Evolutionary conservation across 2,329 filamentous ascomycete species (phyloP).

Genomic region (Monilinia polystroma): DNA sequence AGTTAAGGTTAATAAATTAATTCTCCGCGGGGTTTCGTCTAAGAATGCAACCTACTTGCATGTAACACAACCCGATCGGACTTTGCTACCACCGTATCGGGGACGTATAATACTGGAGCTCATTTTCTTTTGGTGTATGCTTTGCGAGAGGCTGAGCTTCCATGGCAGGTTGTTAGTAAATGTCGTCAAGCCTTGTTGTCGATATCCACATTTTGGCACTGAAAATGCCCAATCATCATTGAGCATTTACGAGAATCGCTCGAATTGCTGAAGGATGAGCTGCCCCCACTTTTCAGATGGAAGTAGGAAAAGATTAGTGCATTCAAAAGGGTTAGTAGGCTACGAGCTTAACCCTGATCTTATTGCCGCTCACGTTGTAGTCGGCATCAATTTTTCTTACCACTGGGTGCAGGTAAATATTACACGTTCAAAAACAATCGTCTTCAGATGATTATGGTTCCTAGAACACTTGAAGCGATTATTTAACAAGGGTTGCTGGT

Average conservation of each 20-base stretch:
- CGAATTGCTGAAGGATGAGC: not conserved
- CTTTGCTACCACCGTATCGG: conserved; percentile 18
- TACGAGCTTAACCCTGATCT: not conserved
- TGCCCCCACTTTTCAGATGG: not conserved
- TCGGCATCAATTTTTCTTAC: not conserved
- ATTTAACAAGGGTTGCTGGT: not conserved
- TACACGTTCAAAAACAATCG: too few relatives aligned
- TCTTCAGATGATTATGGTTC: not conserved
- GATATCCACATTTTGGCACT: not conserved
- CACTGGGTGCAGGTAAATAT: too few relatives aligned
- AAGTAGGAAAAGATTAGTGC: not conserved
- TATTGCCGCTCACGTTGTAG: not conserved
- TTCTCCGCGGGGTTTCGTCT: not conserved
- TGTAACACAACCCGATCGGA: conserved; percentile 23
- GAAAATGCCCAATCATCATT: conserved; percentile 5
- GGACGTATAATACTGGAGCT: conserved; percentile 6
- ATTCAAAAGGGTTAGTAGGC: not conserved
- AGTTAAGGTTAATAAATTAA: conserved; percentile 8
- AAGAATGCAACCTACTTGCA: conserved; percentile 23
- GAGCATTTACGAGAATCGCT: not conserved
- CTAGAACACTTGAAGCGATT: not conserved
- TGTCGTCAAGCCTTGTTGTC: not conserved
- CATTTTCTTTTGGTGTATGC: not conserved
- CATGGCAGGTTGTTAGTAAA: not conserved
- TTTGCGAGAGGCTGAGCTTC: not conserved